phyloP scores from a whole-genome alignment of 352 stramenopile species.

The Globisporangium acanthophoron region DNA sequence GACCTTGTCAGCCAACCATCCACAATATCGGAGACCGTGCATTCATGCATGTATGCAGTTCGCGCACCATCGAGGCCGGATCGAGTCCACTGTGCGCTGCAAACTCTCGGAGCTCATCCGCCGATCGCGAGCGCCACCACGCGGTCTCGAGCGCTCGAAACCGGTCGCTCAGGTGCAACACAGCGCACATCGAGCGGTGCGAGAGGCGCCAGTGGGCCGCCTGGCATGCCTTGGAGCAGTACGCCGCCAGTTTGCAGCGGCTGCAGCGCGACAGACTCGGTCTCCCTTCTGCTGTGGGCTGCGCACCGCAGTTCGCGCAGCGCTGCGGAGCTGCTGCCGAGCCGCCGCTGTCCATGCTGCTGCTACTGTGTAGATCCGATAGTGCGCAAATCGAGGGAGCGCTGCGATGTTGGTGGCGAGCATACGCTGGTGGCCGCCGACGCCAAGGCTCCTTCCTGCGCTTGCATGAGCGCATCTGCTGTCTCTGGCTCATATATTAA shows the following conservation, averaged over 20 bases:
- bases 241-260: constrained; percentile 45
- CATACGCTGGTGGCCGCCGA: too few relatives aligned
- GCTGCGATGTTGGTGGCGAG: too few relatives aligned
- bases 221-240: constrained; percentile 64
- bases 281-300: not conserved
- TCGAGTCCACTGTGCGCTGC: constrained; percentile 26
- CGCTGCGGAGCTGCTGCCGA: too few relatives aligned
- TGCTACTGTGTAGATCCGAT: not conserved
- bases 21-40: not conserved
- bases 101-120: constrained; percentile 19
- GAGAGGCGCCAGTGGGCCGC: constrained; percentile 32
- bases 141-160: constrained; percentile 27
- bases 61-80: constrained; percentile 40
- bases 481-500: not conserved
- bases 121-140: constrained; percentile 26
- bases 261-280: constrained; percentile 31
- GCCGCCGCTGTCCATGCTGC: not conserved
- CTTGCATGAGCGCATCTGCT: too few relatives aligned
- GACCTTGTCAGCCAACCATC: not conserved
- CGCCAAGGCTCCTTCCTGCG: too few relatives aligned
- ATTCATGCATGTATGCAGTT: too few relatives aligned
- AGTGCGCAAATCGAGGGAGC: not conserved
- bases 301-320: constrained; percentile 17
- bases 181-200: constrained; percentile 31
- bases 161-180: constrained; percentile 16